Evolutionary conservation across 1,139 yeast species (phyloP), one percentile per base, ranked within the genome.

Genomic region (Hyphopichia khmerensis): DNA sequence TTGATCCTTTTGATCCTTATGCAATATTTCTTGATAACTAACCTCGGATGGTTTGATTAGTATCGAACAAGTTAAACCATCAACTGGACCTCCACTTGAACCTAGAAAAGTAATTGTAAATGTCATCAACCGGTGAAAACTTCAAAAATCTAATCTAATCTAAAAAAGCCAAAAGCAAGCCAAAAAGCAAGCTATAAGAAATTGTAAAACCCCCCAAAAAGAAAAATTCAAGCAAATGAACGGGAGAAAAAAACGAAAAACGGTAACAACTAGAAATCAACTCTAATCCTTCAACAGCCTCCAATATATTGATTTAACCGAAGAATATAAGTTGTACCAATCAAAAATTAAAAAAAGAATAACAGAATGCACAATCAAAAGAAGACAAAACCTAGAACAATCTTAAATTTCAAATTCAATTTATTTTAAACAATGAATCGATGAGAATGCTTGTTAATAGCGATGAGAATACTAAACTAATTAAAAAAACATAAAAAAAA

Each of bases 81-180:
- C 91, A 15, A 80, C 58, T 0, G 95, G 95, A 5, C 96, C 96
- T 5, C 96, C 96, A 3, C 86, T 77, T 14, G 86, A 75, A 4
- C 96, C 96, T 44, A 85, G 62, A 36, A 84, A 76, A 1, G 87
- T 80, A 32, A 84, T 53, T 40, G 77, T 79, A 48, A 77, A 77
- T 30, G 32, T 9, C 29, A 26, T 26, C n/a, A n/a, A n/a, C n/a
- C n/a, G 35, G 13, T 24, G 29, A 24, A 13, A 9, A 44, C 54
- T 44, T 9, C 13, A 24, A 24, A 24, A 24, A 24, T 24, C 29
- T 9, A 13, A 24, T 24, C 11, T 9, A 24, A 29, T 6, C 14
- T n/a, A 29, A 29, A 29, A 11, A 29, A 29, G 10, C 6, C 14
- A 29, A 11, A 29, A 29, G 16, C 5, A 29, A 29, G 16, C n/a